Evolutionary conservation across 1,139 yeast species (phyloP), one percentile per base, ranked within the genome.

Genomic region (Candida tropicalis): DNA sequence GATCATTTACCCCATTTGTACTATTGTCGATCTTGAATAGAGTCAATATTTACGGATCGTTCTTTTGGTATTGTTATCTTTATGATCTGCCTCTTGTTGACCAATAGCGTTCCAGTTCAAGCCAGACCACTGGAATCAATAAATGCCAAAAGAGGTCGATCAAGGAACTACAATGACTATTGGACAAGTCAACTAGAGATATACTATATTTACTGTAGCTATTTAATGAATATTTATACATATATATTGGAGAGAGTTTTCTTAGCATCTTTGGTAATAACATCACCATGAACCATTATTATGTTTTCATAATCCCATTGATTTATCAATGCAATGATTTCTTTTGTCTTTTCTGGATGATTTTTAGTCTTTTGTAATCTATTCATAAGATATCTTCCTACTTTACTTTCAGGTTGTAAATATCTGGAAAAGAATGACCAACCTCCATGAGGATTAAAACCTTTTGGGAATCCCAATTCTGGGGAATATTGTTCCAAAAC

Each of bases 211-310:
- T n/a, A n/a, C n/a, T n/a, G n/a, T n/a, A n/a, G n/a, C n/a, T n/a
- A n/a, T n/a, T n/a, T n/a, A n/a, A n/a, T n/a, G n/a, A n/a, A n/a
- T n/a, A n/a, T n/a, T 36, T 46, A 46, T 47, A 35, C 8, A 37
- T 37, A 28, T 28, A 37, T 16, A 13, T 16, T 22, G 13, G 34
- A 12, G 28, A 54, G 57, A 4, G 45, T 50, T 17, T 51, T 51
- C 44, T 63, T 63, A 13, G 67, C 77, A 36, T 64, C 58, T 2
- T 54, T 54, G 43, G 77, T 58, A 15, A 73, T 62, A 4, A 6
- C 8, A 33, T 70, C 70, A 7, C 84, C 84, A 51, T 79, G 84
- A 43, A 79, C 70, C 50, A 70, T 61, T 24, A 79, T 67, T 42
- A 79, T 63, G 18, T 65, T 60, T 13, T 70, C 68, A 42, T 77